Evolutionary conservation across 495 filamentous ascomycete genomes (phyloP), one percentile per base, ranked within the genome.

Genomic region (Platismatia glauca): DNA sequence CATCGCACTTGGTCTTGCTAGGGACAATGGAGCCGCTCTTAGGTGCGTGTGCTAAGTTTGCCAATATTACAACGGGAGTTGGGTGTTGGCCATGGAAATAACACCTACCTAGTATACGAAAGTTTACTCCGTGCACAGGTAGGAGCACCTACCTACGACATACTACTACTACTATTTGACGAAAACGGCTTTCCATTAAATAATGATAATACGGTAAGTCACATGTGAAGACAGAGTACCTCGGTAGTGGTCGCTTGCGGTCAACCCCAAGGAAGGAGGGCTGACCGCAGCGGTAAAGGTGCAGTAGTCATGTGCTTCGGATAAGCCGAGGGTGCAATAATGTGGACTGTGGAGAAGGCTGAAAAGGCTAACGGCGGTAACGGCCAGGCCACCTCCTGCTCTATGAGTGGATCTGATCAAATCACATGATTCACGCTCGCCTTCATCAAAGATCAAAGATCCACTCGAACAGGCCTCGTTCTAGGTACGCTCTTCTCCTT

Each of bases 311-410:
- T 52, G 48, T 31, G 50, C 15, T n/a, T 53, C 50, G 29, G 27
- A 3, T 18, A 18, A 20, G 50, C 27, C 50, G 50, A 33, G 44
- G 20, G 6, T 50, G 24, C 22, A 13, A 43, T 13, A 31, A n/a
- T n/a, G n/a, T n/a, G n/a, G n/a, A n/a, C n/a, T 53, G 50, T 29
- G 50, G 50, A 33, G 15, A 53, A 53, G 29, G 50, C 50, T 53
- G 50, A 52, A 27, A 27, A 48, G 16, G 41, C 18, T 6, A 3
- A 18, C 20, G 7, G 20, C n/a, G 18, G 9, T 13, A 7, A 39
- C 15, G 20, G 20, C 44, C 24, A 48, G 22, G 44, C n/a, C 27
- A 48, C 2, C 3, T 12, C 2, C 5, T n/a, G n/a, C n/a, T n/a
- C n/a, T 43, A 48, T 3, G 16, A 50, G 46, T 50, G 46, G 46